A percentile compares a stretch with the other conserved stretches of the same genome.
phyloP scores from a whole-genome alignment of 495 filamentous ascomycete genomes.

The Pseudevernia furfuracea region DNA sequence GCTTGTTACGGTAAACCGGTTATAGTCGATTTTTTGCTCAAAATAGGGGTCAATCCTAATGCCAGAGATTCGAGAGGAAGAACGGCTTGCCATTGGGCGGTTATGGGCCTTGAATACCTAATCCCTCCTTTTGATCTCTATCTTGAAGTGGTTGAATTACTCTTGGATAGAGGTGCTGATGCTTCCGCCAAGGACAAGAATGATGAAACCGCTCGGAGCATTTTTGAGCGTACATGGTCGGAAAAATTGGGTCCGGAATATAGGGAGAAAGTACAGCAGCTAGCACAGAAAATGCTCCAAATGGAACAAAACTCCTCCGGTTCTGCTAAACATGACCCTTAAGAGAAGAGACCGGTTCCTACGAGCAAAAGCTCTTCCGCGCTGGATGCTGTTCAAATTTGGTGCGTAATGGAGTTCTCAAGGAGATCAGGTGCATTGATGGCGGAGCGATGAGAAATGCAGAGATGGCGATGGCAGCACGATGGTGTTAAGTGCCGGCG shows the following conservation, averaged over 20 bases:
- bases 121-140: no score
- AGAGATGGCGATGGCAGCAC: no score
- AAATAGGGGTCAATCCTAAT: neutral
- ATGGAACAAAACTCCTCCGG: neutral
- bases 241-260: neutral
- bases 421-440: no score
- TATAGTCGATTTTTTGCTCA: neutral
- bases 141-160: neutral
- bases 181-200: neutral
- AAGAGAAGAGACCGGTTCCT: neutral
- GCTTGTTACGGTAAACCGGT: fast-evolving
- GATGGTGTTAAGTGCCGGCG: no score
- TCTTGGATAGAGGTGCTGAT: neutral
- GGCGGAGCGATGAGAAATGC: no score
- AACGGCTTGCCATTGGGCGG: neutral
- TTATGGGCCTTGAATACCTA: no score
- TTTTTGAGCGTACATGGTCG: neutral
- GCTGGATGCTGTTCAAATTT: no score
- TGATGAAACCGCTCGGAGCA: neutral
- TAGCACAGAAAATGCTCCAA: neutral
- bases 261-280: neutral
- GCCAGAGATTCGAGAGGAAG: neutral
- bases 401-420: no score
- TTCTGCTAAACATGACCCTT: neutral
- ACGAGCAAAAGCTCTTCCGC: neutral